phyloP scores from a whole-genome alignment of 805 yeast species.

The Soucietia sequanensis region DNA sequence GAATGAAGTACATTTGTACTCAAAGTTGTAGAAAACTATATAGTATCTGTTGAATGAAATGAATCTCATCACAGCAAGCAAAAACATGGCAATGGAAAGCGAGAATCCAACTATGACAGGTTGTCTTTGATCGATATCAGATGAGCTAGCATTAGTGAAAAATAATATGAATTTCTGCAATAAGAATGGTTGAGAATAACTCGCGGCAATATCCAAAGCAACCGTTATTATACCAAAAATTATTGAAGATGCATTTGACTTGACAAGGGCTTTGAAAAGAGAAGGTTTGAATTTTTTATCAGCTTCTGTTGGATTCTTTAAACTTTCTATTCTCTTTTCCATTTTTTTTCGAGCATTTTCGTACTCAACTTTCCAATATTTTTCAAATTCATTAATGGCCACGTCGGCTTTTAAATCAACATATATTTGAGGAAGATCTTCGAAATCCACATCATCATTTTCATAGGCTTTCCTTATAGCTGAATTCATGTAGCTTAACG shows the following conservation, averaged over 20 bases:
- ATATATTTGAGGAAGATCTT: slow-evolving; percentile 11
- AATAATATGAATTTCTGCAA: slow-evolving; percentile 27
- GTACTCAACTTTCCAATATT: slow-evolving; percentile 24
- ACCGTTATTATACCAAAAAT: slow-evolving; percentile 14
- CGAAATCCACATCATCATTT: slow-evolving; percentile 10
- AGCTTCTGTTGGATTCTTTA: slow-evolving; percentile 7
- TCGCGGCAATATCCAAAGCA: slow-evolving; percentile 19
- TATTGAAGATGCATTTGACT: slow-evolving; percentile 13
- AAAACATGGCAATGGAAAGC: slow-evolving; percentile 24
- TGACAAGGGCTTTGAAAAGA: slow-evolving; percentile 18
- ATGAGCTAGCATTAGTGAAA: slow-evolving; percentile 13
- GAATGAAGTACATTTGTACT: slow-evolving; percentile 16
- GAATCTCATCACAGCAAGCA: slow-evolving; percentile 21
- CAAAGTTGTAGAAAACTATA: slow-evolving; percentile 11
- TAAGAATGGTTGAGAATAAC: slow-evolving; percentile 28
- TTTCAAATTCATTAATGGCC: slow-evolving; percentile 17
- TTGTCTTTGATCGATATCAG: slow-evolving; percentile 5
- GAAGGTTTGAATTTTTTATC: slow-evolving; percentile 17
- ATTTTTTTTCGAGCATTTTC: slow-evolving; percentile 12
- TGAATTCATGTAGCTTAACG: slow-evolving; percentile 15
- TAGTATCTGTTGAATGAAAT: slow-evolving; percentile 21
- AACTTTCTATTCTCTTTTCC: slow-evolving; percentile 4
- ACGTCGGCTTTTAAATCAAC: slow-evolving; percentile 12
- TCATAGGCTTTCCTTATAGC: slow-evolving; percentile 11
- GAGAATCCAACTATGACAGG: slow-evolving; percentile 27